phyloP scores from a whole-genome alignment of 129 eudicot genomes.

The Pseudognaphalium luteoalbum region DNA sequence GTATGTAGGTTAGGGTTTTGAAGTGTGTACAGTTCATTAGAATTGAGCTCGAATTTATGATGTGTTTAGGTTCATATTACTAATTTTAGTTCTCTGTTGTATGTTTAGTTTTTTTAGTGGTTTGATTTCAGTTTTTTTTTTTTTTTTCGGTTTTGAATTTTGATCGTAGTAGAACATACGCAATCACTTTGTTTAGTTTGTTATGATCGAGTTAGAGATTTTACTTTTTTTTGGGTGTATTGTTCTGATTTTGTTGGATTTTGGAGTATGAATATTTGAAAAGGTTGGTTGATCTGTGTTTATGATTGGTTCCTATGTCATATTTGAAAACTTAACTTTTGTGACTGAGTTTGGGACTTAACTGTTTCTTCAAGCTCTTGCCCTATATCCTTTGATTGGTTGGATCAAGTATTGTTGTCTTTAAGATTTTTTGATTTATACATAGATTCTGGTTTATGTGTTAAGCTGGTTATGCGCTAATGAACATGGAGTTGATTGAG shows the following conservation, averaged over 20 bases:
- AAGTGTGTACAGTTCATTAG: not conserved
- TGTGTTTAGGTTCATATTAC: not conserved
- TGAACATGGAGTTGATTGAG: conserved; percentile 13
- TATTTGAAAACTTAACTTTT: not conserved
- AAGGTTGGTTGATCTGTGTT: not conserved
- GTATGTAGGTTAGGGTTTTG: conserved; percentile 32
- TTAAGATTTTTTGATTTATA: not conserved
- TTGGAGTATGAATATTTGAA: conserved; percentile 8
- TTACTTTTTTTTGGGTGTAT: not conserved
- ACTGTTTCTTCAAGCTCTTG: too few relatives aligned
- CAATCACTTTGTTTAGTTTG: not conserved
- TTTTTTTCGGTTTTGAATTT: not conserved
- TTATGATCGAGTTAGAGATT: conserved; percentile 3
- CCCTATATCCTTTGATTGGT: too few relatives aligned
- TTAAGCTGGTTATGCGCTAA: conserved; percentile 12
- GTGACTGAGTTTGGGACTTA: too few relatives aligned
- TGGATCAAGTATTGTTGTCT: conserved; percentile 3
- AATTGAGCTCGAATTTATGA: not conserved
- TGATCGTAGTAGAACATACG: not conserved
- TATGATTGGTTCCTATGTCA: not conserved
- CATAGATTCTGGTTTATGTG: conserved; percentile 3
- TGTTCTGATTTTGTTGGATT: conserved; percentile 18
- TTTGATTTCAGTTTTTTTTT: not conserved
- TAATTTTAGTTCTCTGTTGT: not conserved
- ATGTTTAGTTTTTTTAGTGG: too few relatives aligned